A percentile compares a stretch with the other conserved stretches of the same genome.
These are phyloP conservation scores for Talaromyces amestolkiae DNA, from an alignment of 2,329 filamentous ascomycete species.

Conservation along the genomic window DNA sequence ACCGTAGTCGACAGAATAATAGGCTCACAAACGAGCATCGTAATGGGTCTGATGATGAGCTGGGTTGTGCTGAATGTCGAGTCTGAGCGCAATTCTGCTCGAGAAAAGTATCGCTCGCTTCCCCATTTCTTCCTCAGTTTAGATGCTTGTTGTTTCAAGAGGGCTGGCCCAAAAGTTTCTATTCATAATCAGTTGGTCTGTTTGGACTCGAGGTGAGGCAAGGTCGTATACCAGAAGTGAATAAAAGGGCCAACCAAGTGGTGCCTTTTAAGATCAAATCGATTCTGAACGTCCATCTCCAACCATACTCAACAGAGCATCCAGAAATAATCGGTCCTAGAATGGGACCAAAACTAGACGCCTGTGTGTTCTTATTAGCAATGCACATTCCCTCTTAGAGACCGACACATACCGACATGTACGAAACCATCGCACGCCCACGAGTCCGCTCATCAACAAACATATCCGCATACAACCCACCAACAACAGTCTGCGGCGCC, in stretches of 20 bases:
- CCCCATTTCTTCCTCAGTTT: constrained; percentile 1
- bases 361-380: neutral
- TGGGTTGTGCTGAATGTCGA: constrained; percentile 62
- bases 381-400: neutral
- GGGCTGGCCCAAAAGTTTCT: constrained; percentile 11
- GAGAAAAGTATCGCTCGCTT: constrained; percentile 47
- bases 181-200: neutral
- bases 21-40: constrained; percentile 70
- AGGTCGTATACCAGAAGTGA: constrained; percentile 27
- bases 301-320: constrained; percentile 31
- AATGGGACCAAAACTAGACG: constrained; percentile 30
- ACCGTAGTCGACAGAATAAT: constrained; percentile 68
- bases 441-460: constrained; percentile 29
- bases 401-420: constrained; percentile 27
- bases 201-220: too few relatives aligned
- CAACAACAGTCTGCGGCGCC: constrained; percentile 36
- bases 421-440: constrained; percentile 26
- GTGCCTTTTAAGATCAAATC: constrained; percentile 60
- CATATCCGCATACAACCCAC: constrained; percentile 42
- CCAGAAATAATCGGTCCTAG: constrained; percentile 40
- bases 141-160: constrained; percentile 7
- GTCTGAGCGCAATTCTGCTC: constrained; percentile 61
- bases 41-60: constrained; percentile 68
- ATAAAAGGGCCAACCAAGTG: neutral
- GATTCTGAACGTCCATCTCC: constrained; percentile 51